These are phyloP conservation scores for Daedaleopsis nitida DNA, from an alignment of 768 basidiomycete genomes.

Conservation along the genomic window DNA sequence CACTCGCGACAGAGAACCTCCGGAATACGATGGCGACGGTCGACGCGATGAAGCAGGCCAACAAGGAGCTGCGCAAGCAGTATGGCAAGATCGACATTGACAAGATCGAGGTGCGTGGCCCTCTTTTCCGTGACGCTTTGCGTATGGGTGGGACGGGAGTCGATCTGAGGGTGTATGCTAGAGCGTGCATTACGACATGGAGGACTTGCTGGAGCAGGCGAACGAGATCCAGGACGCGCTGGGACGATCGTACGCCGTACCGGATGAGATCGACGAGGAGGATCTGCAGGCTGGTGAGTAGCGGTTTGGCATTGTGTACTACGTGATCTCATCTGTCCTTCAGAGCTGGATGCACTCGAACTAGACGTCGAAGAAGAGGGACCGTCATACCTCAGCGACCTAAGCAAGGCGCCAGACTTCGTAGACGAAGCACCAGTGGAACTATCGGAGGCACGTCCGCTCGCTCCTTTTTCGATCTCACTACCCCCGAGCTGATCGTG, in stretches of 20 bases:
- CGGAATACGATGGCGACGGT: conserved; percentile 99
- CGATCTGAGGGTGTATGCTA: conserved; percentile 31
- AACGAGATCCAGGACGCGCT: conserved; percentile 97
- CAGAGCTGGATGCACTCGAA: conserved; percentile 94
- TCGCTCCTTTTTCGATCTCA: too few relatives aligned
- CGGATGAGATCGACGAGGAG: conserved; percentile 96
- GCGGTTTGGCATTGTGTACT: neutral
- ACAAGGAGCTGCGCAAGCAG: conserved; percentile 95
- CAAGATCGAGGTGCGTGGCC: conserved; percentile 86
- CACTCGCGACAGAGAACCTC: conserved; percentile 95
- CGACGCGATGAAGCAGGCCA: conserved; percentile 93
- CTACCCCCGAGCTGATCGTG: neutral
- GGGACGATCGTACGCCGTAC: conserved; percentile 91
- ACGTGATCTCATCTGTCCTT: neutral
- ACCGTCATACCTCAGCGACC: conserved; percentile 82
- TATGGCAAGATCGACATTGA: conserved; percentile 97
- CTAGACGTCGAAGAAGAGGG: conserved; percentile 92
- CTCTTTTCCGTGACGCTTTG: neutral
- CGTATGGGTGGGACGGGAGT: neutral
- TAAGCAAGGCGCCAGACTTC: conserved; percentile 90
- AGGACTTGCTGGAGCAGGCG: conserved; percentile 93
- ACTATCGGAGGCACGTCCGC: conserved; percentile 52
- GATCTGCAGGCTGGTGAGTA: conserved; percentile 90
- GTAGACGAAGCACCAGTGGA: conserved; percentile 86
- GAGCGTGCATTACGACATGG: conserved; percentile 98